Evolutionary conservation across 2,329 filamentous ascomycete species (phyloP).

Genomic region (Phialemoniopsis sp.): DNA sequence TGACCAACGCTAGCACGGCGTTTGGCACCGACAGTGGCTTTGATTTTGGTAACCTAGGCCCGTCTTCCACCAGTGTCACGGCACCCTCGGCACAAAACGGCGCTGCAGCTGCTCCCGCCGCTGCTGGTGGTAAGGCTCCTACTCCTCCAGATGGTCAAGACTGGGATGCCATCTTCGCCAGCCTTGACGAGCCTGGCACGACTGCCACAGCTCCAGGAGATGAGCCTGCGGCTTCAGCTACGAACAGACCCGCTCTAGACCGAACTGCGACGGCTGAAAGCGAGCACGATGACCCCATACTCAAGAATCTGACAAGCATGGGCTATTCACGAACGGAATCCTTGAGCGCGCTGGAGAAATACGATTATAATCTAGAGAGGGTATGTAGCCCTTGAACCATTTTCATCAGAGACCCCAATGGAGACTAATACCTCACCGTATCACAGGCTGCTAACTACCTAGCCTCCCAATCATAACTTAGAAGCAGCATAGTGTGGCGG

Average conservation of each 20-base stretch:
- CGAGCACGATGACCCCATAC: constrained; percentile 84
- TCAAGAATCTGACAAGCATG: constrained; percentile 88
- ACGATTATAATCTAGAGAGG: constrained; percentile 93
- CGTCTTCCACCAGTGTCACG: constrained; percentile 16
- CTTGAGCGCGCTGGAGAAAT: constrained; percentile 81
- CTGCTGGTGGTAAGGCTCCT: constrained; percentile 22
- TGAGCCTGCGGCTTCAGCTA: constrained; percentile 6
- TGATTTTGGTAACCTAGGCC: constrained; percentile 48
- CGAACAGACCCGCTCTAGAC: too few species aligned
- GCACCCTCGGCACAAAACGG: constrained; percentile 3
- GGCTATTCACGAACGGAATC: constrained; percentile 75
- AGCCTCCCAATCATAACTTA: constrained; percentile 50
- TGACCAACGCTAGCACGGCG: constrained; percentile 8
- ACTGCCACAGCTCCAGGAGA: constrained; percentile 22
- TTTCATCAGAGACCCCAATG: too few species aligned
- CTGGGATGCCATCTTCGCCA: constrained; percentile 93
- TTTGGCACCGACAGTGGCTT: constrained; percentile 55
- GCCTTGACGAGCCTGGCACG: constrained; percentile 54
- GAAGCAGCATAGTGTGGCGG: too few species aligned
- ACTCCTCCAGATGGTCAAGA: constrained; percentile 57
- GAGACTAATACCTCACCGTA: background rate
- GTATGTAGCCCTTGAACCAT: constrained; percentile 50
- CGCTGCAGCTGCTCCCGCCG: constrained; percentile 25
- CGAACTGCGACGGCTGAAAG: constrained; percentile 69
- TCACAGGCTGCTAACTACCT: constrained; percentile 50